A percentile compares a stretch with the other conserved stretches of the same genome.
These are phyloP conservation scores for Pseudocercospora vitis DNA, from an alignment of 2,329 filamentous ascomycete species.

Conservation along the genomic window DNA sequence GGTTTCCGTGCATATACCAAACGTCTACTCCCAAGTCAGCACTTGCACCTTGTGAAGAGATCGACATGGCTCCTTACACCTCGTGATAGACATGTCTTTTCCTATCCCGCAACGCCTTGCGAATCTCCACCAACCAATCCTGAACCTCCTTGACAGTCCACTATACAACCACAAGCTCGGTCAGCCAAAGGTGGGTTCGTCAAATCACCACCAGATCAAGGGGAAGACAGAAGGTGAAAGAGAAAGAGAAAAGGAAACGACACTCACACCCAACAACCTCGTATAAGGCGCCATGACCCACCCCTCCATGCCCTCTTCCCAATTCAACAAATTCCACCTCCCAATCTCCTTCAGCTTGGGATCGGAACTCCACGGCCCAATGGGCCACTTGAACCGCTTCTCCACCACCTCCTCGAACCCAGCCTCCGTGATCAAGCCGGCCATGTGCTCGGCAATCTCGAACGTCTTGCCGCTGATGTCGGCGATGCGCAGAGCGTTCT, in stretches of 20 bases:
- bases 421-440: conserved; percentile 34
- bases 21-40: conserved; percentile 16
- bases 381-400: conserved; percentile 43
- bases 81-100: conserved; percentile 42
- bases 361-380: conserved; percentile 45
- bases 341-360: conserved; percentile 43
- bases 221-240: not conserved
- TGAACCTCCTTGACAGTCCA: conserved; percentile 40
- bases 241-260: not conserved
- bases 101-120: conserved; percentile 36
- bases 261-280: conserved; percentile 36
- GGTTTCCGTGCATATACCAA: conserved; percentile 27
- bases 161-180: no score
- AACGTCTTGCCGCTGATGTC: conserved; percentile 33
- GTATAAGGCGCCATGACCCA: conserved; percentile 45
- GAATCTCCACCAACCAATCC: conserved; percentile 38
- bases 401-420: conserved; percentile 51
- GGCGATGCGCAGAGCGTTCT: conserved; percentile 27
- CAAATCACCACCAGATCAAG: no score
- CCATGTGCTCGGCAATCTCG: conserved; percentile 34
- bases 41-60: not conserved
- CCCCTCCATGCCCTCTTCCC: conserved; percentile 44
- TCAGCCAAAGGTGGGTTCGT: no score
- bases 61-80: no score
- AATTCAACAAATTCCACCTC: conserved; percentile 41